Percentiles rank a stretch among this genome's conserved stretches.
Evolutionary conservation across 208 protist genomes (phyloP).

Genomic region (Naegleria fowleri): DNA sequence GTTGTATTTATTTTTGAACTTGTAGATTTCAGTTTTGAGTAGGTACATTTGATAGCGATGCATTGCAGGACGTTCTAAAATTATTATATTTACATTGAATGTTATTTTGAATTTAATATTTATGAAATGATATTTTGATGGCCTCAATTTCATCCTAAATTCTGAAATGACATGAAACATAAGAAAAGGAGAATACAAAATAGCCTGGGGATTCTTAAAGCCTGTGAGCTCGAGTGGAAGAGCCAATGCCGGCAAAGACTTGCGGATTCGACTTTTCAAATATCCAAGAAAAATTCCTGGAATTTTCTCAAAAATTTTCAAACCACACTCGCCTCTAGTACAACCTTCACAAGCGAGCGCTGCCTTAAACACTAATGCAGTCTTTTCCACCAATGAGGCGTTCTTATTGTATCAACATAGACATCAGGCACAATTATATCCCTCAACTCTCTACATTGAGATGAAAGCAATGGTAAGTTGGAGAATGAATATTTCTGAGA

Average conservation of each 20-base stretch:
- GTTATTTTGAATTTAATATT: no score
- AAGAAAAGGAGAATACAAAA: not conserved
- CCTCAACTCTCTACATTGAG: not conserved
- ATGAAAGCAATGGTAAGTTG: not conserved
- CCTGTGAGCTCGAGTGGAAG: not conserved
- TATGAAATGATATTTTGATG: no score
- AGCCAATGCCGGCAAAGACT: not conserved
- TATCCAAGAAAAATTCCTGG: not conserved
- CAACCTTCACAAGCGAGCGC: not conserved
- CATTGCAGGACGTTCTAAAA: no score
- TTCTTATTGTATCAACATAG: not conserved
- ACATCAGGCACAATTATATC: not conserved
- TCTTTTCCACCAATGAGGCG: not conserved
- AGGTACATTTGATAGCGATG: no score
- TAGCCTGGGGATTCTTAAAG: constrained; percentile 20
- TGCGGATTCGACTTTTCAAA: constrained; percentile 9
- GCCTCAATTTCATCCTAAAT: no score
- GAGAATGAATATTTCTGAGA: not conserved
- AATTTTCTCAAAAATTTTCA: not conserved
- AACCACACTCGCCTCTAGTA: not conserved
- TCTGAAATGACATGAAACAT: no score
- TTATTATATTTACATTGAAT: no score
- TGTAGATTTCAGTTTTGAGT: not conserved
- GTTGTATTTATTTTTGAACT: constrained; percentile 33
- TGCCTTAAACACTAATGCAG: not conserved